Evolutionary conservation across 2,329 filamentous ascomycete genomes (phyloP).

Genomic region (Tolypocladium album): DNA sequence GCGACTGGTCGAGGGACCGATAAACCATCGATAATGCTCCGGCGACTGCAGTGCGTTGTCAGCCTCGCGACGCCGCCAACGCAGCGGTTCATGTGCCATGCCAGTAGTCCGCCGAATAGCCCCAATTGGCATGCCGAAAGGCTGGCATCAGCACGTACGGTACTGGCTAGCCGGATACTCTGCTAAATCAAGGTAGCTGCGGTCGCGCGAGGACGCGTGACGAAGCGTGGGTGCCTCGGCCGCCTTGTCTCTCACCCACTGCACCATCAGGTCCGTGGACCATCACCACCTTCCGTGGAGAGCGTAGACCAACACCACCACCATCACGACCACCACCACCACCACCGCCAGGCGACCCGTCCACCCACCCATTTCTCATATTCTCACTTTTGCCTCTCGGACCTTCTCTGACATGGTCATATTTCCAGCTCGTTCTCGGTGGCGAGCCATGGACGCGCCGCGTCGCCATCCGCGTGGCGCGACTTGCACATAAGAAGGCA

Average conservation of each 20-base stretch:
- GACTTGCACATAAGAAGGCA: not conserved
- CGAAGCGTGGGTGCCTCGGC: not conserved
- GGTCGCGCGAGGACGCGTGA: not conserved
- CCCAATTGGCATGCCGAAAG: not conserved
- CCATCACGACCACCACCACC: not conserved
- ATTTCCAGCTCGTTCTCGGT: not conserved
- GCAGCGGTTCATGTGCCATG: not conserved
- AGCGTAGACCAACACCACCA: not conserved
- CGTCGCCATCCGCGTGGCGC: not conserved
- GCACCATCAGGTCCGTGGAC: not conserved
- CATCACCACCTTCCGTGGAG: not conserved
- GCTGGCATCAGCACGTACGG: no score
- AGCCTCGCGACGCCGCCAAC: not conserved
- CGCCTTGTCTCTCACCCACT: not conserved
- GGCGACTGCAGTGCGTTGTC: not conserved
- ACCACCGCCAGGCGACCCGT: not conserved
- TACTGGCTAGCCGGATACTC: not conserved
- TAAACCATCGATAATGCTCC: not conserved
- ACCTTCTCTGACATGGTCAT: not conserved
- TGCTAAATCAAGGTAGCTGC: not conserved
- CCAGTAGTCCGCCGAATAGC: not conserved
- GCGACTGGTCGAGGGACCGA: not conserved
- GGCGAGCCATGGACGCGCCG: not conserved
- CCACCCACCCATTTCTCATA: not conserved
- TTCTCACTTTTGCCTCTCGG: not conserved